A percentile compares a stretch with the other conserved stretches of the same genome.
These are phyloP conservation scores for Cladosporium oxysporum DNA, from an alignment of 2,329 filamentous ascomycete species.

Conservation along the genomic window DNA sequence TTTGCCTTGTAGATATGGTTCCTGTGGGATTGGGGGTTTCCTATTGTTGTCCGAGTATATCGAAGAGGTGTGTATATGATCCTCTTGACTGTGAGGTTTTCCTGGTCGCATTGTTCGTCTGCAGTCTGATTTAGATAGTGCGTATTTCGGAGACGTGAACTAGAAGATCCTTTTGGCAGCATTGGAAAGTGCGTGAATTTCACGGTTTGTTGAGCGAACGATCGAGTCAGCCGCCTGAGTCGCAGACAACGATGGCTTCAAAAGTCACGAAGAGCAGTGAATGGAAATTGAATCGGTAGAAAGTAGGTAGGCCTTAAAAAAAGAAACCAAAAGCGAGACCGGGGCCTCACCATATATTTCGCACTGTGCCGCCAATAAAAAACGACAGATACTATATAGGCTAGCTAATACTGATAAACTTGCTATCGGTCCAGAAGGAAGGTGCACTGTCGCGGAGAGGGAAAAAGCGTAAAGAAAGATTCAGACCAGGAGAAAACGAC, in stretches of 20 bases:
- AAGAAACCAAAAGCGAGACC: neutral
- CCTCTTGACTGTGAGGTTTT: neutral
- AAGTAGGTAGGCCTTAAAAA: neutral
- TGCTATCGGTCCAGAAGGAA: neutral
- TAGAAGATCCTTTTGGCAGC: too few relatives aligned
- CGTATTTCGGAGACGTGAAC: too few relatives aligned
- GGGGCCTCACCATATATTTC: conserved; percentile 17
- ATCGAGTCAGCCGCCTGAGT: too few relatives aligned
- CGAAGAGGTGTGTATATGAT: neutral
- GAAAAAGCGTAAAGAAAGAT: too few relatives aligned
- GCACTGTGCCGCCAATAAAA: neutral
- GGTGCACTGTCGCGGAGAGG: neutral
- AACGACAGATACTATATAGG: neutral
- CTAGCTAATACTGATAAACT: neutral
- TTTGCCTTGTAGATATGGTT: conserved; percentile 1
- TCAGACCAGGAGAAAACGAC: neutral
- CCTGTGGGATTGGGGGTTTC: neutral
- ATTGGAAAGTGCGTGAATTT: too few relatives aligned
- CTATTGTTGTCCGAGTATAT: neutral
- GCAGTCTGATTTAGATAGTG: too few relatives aligned
- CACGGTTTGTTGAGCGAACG: too few relatives aligned
- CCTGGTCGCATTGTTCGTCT: too few relatives aligned
- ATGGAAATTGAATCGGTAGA: too few relatives aligned
- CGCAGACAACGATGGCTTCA: too few relatives aligned
- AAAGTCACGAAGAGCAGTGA: too few relatives aligned